A percentile compares a stretch with the other conserved stretches of the same genome.
Evolutionary conservation across 306 rosid genomes (phyloP).

Genomic region (Cicer yamashitae): DNA sequence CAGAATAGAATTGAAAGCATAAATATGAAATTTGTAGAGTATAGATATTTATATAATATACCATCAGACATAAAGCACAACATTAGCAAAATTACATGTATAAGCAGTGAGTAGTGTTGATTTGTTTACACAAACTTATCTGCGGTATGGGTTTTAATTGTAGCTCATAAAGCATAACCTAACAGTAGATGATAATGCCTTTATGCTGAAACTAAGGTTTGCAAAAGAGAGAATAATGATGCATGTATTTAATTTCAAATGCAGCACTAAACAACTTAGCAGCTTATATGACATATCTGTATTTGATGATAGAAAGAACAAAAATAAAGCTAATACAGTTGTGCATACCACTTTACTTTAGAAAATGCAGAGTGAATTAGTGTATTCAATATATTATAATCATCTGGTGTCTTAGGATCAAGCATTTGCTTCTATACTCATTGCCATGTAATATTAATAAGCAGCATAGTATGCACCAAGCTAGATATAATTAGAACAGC

Average conservation of each 20-base stretch:
- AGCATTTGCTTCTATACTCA: background rate
- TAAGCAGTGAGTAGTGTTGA: background rate
- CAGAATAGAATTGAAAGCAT: background rate
- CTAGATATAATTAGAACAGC: background rate
- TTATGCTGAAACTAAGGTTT: background rate
- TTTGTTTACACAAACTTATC: background rate
- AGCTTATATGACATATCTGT: background rate
- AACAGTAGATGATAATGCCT: background rate
- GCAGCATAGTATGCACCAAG: background rate
- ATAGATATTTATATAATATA: background rate
- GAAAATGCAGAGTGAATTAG: background rate
- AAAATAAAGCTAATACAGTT: too few relatives aligned
- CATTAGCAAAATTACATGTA: background rate
- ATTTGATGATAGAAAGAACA: background rate
- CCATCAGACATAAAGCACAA: background rate
- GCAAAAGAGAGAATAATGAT: background rate
- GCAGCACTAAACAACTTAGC: background rate
- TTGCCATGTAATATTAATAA: background rate
- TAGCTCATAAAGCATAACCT: background rate
- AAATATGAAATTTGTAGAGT: background rate
- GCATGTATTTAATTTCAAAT: background rate
- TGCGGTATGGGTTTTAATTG: too few relatives aligned
- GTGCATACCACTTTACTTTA: background rate
- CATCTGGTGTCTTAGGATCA: background rate
- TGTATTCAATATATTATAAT: background rate